Evolutionary conservation across 73 alveolate species (phyloP), one percentile per base, ranked within the genome.

Genomic region (Paramecium biaurelia): DNA sequence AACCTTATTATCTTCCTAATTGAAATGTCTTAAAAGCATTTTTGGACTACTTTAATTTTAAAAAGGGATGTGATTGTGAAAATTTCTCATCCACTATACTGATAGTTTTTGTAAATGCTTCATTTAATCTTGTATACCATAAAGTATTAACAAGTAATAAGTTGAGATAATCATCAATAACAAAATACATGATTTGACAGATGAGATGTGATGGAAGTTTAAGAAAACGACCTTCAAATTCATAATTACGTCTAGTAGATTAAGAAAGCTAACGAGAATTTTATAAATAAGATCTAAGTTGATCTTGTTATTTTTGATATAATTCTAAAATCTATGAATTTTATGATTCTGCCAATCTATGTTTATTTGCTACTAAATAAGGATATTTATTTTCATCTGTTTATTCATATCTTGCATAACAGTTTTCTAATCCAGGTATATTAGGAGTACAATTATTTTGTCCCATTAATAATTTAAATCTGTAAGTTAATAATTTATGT

Each of bases 51-150:
- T 38, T 74, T 35, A 74, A 74, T 74, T 74, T 74, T 38, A 74
- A 43, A 74, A 74, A 74, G 30, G 57, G 21, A 74, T 74, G 47
- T 0, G 57, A 28, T 32, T 74, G 7, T 35, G 14, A 35, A 74
- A 74, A 74, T 74, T 21, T 35, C 9, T 74, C 47, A 14, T 74
- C 87, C n/a, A 74, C 47, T 14, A 30, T 28, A 11, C 37, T 32
- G 12, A 35, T 21, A 10, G 87, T 38, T 18, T 74, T 35, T 35
- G 57, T 14, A 32, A 74, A 24, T 0, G 87, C 57, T 30, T 35
- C 67, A 34, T 74, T 74, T 4, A 74, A 74, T 74, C 87, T 74
- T 5, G 57, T 74, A 34, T 74, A 38, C 87, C 87, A 74, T 37
- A 74, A 74, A 14, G 87, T 30, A 20, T 74, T 74, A 32, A 74